Evolutionary conservation across 2,329 filamentous ascomycete genomes (phyloP).

Genomic region (Akanthomyces uredinophilus): DNA sequence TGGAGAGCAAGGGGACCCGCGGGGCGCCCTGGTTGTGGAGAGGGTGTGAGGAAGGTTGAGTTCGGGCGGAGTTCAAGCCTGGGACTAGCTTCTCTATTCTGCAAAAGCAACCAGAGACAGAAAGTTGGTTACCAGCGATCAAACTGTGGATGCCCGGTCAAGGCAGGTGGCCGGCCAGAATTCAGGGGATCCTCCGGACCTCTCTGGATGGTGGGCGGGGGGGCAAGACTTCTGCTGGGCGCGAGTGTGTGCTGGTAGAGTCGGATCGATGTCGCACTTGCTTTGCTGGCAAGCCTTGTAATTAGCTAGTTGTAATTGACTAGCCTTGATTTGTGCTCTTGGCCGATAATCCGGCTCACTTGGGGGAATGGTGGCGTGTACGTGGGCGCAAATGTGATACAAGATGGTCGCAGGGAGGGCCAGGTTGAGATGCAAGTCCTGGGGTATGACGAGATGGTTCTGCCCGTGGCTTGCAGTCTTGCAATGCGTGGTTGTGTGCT

Average conservation of each 20-base stretch:
- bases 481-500: background rate
- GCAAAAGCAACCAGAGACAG: background rate
- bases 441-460: background rate
- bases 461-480: background rate
- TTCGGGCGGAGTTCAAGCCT: background rate
- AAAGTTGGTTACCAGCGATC: conserved; percentile 4
- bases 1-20: background rate
- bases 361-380: background rate
- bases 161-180: background rate
- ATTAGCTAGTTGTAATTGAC: background rate
- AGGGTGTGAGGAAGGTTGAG: background rate
- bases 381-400: background rate
- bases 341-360: conserved; percentile 1
- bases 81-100: background rate
- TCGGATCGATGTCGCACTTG: background rate
- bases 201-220: background rate
- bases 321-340: background rate
- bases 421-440: background rate
- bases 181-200: background rate
- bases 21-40: background rate
- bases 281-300: background rate
- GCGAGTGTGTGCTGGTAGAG: background rate
- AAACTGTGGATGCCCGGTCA: conserved; percentile 4
- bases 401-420: background rate
- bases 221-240: background rate